phyloP scores from a whole-genome alignment of 331 rosid species.

The Rosa hybrid region DNA sequence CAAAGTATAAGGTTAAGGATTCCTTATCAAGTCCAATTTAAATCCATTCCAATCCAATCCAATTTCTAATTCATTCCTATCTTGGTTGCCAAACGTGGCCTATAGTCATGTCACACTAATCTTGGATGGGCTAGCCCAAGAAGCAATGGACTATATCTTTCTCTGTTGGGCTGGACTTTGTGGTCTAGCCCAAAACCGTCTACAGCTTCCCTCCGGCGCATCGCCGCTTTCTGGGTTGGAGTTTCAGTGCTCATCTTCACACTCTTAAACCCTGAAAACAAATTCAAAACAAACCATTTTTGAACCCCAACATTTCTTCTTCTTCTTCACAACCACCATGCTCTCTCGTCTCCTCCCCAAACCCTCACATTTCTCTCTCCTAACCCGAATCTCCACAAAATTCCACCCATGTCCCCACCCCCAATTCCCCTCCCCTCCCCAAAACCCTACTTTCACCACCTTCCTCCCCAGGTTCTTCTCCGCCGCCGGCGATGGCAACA shows the following conservation, averaged over 20 bases:
- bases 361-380: slow-evolving; percentile 56
- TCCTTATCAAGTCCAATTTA: no score
- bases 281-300: background rate
- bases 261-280: slow-evolving; percentile 10
- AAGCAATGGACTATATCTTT: no score
- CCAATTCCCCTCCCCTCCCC: slow-evolving; percentile 11
- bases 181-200: background rate
- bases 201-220: background rate
- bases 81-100: no score
- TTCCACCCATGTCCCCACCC: slow-evolving; percentile 22
- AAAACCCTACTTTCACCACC: slow-evolving; percentile 13
- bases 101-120: no score
- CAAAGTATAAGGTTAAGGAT: no score
- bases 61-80: no score
- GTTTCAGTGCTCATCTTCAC: background rate
- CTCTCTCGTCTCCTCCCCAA: slow-evolving; percentile 82
- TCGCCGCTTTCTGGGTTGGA: background rate
- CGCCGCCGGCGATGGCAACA: slow-evolving; percentile 37
- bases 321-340: slow-evolving; percentile 47
- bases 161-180: no score
- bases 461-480: slow-evolving; percentile 49
- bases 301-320: background rate
- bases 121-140: no score
- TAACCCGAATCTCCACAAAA: slow-evolving; percentile 38
- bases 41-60: no score